Evolutionary conservation across 371 early-diverging fungal genomes (phyloP).

Genomic region (Rhizopus delemar): DNA sequence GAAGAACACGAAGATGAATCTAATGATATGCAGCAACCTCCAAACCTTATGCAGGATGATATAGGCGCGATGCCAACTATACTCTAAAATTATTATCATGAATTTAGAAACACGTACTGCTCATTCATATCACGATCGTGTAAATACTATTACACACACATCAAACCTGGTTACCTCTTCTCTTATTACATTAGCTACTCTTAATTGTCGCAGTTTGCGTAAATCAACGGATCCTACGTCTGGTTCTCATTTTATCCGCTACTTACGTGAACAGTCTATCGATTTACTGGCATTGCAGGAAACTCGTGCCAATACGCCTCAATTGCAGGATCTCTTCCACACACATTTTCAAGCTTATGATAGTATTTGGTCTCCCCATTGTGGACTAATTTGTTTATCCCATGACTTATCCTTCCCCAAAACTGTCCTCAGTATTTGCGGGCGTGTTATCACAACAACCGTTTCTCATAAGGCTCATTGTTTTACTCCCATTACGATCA

Average conservation of each 20-base stretch:
- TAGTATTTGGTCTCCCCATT: slow-evolving; percentile 11
- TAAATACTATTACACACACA: slow-evolving; percentile 2
- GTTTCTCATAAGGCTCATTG: no score
- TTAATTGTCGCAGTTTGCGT: slow-evolving; percentile 12
- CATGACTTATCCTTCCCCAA: no score
- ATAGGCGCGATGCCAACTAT: no score
- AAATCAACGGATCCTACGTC: slow-evolving; percentile 10
- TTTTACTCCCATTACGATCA: no score
- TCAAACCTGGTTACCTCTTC: background rate
- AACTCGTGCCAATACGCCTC: slow-evolving; percentile 7
- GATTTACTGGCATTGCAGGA: slow-evolving; percentile 13
- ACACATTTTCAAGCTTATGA: slow-evolving; percentile 6
- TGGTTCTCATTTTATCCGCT: slow-evolving; percentile 8
- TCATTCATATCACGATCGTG: background rate
- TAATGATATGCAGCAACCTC: no score
- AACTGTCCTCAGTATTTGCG: no score
- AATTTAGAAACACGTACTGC: no score
- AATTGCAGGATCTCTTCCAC: slow-evolving; percentile 1
- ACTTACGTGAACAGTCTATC: slow-evolving; percentile 6
- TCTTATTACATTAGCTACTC: background rate
- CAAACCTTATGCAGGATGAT: no score
- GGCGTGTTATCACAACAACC: no score
- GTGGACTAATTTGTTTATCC: slow-evolving; percentile 9
- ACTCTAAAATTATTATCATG: no score
- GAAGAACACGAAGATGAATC: no score